Evolutionary conservation across 805 yeast species (phyloP).

Genomic region (Candida pseudoglaebosa): DNA sequence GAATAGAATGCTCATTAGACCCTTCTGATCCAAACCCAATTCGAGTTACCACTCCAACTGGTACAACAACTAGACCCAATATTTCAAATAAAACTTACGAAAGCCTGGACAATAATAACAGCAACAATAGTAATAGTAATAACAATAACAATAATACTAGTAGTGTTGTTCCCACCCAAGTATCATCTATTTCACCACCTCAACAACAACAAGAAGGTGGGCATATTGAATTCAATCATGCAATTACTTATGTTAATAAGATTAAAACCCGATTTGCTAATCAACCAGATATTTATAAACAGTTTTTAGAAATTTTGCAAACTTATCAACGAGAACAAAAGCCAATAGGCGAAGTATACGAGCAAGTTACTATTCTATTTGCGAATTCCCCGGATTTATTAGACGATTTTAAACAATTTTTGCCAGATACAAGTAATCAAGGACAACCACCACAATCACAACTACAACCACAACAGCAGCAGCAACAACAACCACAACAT

Average conservation of each 20-base stretch:
- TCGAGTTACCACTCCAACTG: constrained; percentile 92
- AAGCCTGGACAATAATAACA: constrained; percentile 13
- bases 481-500: constrained; percentile 13
- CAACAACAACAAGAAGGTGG: constrained; percentile 37
- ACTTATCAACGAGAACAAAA: constrained; percentile 95
- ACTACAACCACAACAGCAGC: constrained; percentile 14
- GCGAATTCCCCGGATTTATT: constrained; percentile 91
- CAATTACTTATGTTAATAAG: constrained; percentile 92
- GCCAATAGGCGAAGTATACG: constrained; percentile 92
- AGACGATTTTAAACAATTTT: constrained; percentile 91
- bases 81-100: constrained; percentile 19
- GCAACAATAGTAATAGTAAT: constrained; percentile 6
- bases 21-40: constrained; percentile 91
- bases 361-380: constrained; percentile 85
- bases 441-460: constrained; percentile 17
- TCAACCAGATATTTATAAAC: constrained; percentile 95
- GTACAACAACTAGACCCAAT: constrained; percentile 73
- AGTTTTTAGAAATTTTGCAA: constrained; percentile 88
- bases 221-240: constrained; percentile 95
- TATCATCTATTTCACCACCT: constrained; percentile 5
- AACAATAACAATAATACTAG: constrained; percentile 4
- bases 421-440: constrained; percentile 73
- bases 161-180: neutral
- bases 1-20: constrained; percentile 85
- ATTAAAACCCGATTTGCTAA: constrained; percentile 89